Evolutionary conservation across 2,329 filamentous ascomycete genomes (phyloP), one percentile per base, ranked within the genome.

Genomic region (Colletotrichum phormii): DNA sequence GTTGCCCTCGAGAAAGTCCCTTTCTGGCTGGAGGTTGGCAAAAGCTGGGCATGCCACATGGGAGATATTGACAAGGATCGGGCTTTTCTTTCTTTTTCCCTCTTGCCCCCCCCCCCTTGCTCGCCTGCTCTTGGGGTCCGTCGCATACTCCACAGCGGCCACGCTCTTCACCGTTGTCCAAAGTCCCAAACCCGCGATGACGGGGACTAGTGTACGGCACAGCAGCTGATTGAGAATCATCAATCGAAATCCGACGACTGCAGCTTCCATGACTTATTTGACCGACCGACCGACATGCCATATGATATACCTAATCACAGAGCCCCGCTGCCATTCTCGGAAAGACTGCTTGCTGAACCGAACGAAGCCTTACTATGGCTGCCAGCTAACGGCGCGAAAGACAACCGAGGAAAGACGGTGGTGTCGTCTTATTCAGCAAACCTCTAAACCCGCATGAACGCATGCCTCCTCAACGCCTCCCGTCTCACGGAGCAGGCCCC

Each of bases 51-150:
- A 26, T 63, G 46, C 64, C 65, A 72, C 42, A 60, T 55, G 70
- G 42, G 49, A 37, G 24, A 31, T 72, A 64, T 69, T 54, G 66
- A 57, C 70, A 72, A 55, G 66, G 66, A 70, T 70, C 22, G 59
- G 42, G 26, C 35, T 64, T 55, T 61, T 37, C 53, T 59, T 60
- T n/a, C 22, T 46, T 33, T 49, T 6, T 49, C 42, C n/a, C 42
- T 49, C 42, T 11, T 7, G 3, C 5, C 8, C 9, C 6, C 35
- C 49, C 68, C 35, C 35, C 49, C 68, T 29, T 71, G 68, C 29
- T 63, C 35, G 8, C 15, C 15, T 58, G 66, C 51, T 55, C 60
- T 65, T 70, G 60, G 31, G 33, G 53, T 22, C 31, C 62, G 24
- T 64, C 46, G 53, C 33, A 22, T 29, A 15, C 55, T 31, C 66